These are phyloP conservation scores for Serpula lacrymans DNA, from an alignment of 768 basidiomycete genomes.

Conservation along the genomic window DNA sequence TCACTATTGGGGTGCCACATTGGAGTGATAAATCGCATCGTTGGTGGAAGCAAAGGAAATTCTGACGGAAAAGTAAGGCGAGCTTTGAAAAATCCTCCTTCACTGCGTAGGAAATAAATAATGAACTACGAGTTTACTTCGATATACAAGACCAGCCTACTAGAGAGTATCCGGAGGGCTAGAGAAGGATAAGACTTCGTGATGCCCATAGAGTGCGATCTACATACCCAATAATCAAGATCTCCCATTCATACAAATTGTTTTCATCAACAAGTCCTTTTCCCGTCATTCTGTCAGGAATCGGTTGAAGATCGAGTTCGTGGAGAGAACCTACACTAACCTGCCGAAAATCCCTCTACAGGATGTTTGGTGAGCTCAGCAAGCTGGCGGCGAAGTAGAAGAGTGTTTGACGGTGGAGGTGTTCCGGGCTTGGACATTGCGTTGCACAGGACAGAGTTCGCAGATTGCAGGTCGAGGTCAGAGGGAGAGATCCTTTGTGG, in stretches of 20 bases:
- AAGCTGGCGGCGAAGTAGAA: conserved; percentile 77
- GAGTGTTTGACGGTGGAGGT: conserved; percentile 33
- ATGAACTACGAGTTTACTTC: neutral
- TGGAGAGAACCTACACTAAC: conserved; percentile 37
- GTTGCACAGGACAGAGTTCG: neutral
- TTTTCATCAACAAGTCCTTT: conserved; percentile 90
- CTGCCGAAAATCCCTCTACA: conserved; percentile 96
- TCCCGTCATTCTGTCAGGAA: conserved; percentile 30
- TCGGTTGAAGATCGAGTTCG: conserved; percentile 29
- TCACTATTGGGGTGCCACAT: conserved; percentile 98
- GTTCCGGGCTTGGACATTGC: conserved; percentile 48
- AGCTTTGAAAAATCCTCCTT: conserved; percentile 96
- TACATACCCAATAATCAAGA: conserved; percentile 87
- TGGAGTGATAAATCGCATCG: conserved; percentile 92
- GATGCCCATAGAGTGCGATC: conserved; percentile 11
- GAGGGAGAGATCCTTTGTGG: neutral
- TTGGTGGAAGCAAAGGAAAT: conserved; percentile 88
- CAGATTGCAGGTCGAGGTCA: neutral
- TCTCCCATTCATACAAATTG: conserved; percentile 96
- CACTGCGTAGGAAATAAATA: conserved; percentile 43
- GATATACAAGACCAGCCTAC: conserved; percentile 40
- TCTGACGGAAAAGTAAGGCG: conserved; percentile 85
- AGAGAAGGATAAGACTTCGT: conserved; percentile 14
- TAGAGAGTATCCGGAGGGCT: conserved; percentile 94
- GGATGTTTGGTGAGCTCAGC: conserved; percentile 87